Percentiles rank a stretch among this genome's conserved stretches.
Conservation (phyloP, 2,329 filamentous ascomycete genomes). For the Chaetomium olivaceum region DNA sequence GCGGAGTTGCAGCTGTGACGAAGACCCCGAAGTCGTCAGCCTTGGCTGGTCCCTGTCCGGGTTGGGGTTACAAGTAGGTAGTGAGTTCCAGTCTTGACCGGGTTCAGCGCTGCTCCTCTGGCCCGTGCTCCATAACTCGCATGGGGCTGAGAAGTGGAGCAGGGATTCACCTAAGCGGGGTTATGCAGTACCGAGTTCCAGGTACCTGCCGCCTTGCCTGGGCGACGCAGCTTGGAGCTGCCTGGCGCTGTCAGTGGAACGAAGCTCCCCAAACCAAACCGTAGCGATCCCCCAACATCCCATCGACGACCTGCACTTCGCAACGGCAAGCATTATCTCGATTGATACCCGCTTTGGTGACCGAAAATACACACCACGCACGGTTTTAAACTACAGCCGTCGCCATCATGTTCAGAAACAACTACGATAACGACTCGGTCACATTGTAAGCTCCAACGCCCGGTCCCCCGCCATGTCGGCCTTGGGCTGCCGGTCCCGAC, state of each 20-base stretch:
- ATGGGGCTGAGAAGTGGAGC: neutral
- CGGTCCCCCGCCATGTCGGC: slow-evolving; percentile 24
- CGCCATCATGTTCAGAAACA: slow-evolving; percentile 93
- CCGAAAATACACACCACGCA: neutral
- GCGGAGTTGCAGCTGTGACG: slow-evolving; percentile 23
- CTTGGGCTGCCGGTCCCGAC: neutral
- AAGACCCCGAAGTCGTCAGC: slow-evolving; percentile 23
- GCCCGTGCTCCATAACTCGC: neutral
- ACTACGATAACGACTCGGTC: slow-evolving; percentile 99
- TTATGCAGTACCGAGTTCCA: slow-evolving; percentile 19
- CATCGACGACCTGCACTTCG: slow-evolving; percentile 11
- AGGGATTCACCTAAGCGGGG: slow-evolving; percentile 12
- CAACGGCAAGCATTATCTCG: neutral
- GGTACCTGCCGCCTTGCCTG: slow-evolving; percentile 25
- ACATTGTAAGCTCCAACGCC: slow-evolving; percentile 77
- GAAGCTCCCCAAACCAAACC: slow-evolving; percentile 23
- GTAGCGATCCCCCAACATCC: slow-evolving; percentile 8
- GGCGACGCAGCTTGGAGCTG: slow-evolving; percentile 34
- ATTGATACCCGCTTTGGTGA: slow-evolving; percentile 2
- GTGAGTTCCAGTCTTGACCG: neutral
- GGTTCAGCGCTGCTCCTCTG: neutral
- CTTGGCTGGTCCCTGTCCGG: slow-evolving; percentile 10
- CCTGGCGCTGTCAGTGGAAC: slow-evolving; percentile 28
- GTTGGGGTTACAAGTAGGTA: neutral
- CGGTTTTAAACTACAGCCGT: slow-evolving; percentile 8